Percentiles rank a stretch among this genome's conserved stretches.
Evolutionary conservation across 2,329 filamentous ascomycete genomes (phyloP).

Genomic region (Beauveria sp.): DNA sequence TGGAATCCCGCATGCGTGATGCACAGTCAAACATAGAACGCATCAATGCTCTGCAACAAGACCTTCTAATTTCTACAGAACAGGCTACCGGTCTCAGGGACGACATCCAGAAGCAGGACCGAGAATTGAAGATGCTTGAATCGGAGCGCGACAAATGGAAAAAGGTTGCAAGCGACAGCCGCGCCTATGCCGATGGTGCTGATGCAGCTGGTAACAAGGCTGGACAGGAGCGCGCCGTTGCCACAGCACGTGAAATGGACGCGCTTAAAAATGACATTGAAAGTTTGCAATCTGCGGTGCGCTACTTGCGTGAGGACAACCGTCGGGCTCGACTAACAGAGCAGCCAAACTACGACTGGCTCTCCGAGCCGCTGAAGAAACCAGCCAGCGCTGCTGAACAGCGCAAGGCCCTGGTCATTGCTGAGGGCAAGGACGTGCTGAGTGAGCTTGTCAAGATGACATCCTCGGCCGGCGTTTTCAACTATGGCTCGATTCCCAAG

Average conservation of each 20-base stretch:
- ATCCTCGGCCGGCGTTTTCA: conserved; percentile 46
- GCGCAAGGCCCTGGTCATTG: conserved; percentile 42
- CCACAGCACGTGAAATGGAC: conserved; percentile 66
- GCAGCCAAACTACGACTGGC: conserved; percentile 51
- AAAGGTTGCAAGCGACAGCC: conserved; percentile 58
- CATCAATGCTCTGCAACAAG: conserved; percentile 57
- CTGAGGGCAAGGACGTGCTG: conserved; percentile 57
- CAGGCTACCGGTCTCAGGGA: conserved; percentile 48
- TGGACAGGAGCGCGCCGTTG: conserved; percentile 59
- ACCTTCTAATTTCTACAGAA: conserved; percentile 45
- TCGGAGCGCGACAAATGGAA: conserved; percentile 63
- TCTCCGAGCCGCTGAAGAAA: conserved; percentile 49
- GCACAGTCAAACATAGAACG: conserved; percentile 67
- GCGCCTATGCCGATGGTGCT: conserved; percentile 45
- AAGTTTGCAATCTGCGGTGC: conserved; percentile 55
- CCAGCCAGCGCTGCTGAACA: conserved; percentile 37
- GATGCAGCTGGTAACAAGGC: conserved; percentile 45
- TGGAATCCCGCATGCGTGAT: conserved; percentile 81
- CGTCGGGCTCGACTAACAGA: conserved; percentile 51
- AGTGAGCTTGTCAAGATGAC: conserved; percentile 58
- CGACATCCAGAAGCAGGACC: conserved; percentile 59
- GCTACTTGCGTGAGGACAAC: conserved; percentile 62
- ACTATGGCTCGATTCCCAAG: conserved; percentile 48
- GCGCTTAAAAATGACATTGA: conserved; percentile 61
- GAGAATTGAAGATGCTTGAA: conserved; percentile 57